phyloP scores from a whole-genome alignment of 1,284 basidiomycete species.

The Vanrija sp. region DNA sequence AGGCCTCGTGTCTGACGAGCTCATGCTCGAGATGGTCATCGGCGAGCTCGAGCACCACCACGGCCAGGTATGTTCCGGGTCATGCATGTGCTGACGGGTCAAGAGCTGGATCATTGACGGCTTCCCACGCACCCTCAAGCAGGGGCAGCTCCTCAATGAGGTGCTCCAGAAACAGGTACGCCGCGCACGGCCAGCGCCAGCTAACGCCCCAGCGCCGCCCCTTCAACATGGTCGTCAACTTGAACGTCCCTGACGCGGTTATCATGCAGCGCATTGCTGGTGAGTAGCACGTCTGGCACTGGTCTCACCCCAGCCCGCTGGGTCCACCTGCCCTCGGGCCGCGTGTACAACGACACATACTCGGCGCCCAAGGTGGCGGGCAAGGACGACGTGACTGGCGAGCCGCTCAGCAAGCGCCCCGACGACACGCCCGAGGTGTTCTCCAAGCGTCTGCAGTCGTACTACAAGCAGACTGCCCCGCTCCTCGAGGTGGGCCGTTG shows the following conservation, averaged over 20 bases:
- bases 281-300: slow-evolving; percentile 24
- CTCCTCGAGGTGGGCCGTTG: slow-evolving; percentile 56
- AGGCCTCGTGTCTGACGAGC: slow-evolving; percentile 48
- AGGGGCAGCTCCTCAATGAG: slow-evolving; percentile 76
- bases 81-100: slow-evolving; percentile 18
- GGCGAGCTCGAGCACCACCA: slow-evolving; percentile 44
- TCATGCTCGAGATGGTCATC: slow-evolving; percentile 48
- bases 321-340: slow-evolving; percentile 87
- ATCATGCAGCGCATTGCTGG: slow-evolving; percentile 82
- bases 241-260: slow-evolving; percentile 85
- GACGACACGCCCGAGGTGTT: slow-evolving; percentile 91
- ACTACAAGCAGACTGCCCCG: slow-evolving; percentile 83
- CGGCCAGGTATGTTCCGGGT: slow-evolving; percentile 34
- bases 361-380: slow-evolving; percentile 85
- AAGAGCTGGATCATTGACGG: slow-evolving; percentile 86
- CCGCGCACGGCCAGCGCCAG: slow-evolving; percentile 41
- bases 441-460: slow-evolving; percentile 70
- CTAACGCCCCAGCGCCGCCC: slow-evolving; percentile 58
- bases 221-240: slow-evolving; percentile 80
- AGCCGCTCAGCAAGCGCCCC: slow-evolving; percentile 79
- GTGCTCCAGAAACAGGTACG: slow-evolving; percentile 41
- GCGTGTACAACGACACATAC: slow-evolving; percentile 89
- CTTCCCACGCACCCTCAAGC: slow-evolving; percentile 87
- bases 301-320: slow-evolving; percentile 63
- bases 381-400: slow-evolving; percentile 86